Evolutionary conservation across 257 asterid genomes (phyloP).

Genomic region (Perilla frutescens): DNA sequence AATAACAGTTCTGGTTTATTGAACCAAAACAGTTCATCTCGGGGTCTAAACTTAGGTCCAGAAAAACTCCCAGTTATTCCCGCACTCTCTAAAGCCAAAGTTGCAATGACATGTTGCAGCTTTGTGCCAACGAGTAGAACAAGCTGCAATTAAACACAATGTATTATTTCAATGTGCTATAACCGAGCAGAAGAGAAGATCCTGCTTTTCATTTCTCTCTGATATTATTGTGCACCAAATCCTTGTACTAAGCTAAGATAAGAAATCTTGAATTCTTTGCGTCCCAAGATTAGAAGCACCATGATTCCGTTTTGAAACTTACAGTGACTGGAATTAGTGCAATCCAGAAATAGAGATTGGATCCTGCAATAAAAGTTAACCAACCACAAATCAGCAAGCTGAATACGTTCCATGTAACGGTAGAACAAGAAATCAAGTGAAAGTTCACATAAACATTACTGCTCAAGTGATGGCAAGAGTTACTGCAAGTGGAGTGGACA

Average conservation of each 20-base stretch:
- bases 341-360: conserved; percentile 98
- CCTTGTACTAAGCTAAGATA: background rate
- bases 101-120: conserved; percentile 93
- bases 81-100: conserved; percentile 95
- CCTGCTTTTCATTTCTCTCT: background rate
- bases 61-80: conserved; percentile 62
- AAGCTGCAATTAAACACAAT: conserved; percentile 58
- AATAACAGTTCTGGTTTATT: conserved; percentile 82
- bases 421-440: conserved; percentile 1
- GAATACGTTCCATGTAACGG: background rate
- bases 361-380: conserved; percentile 64
- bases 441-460: background rate
- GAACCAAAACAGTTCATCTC: conserved; percentile 98
- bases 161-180: background rate
- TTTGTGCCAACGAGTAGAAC: conserved; percentile 92
- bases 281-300: too few relatives aligned
- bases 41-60: conserved; percentile 71
- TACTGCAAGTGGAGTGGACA: background rate
- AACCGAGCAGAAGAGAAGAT: background rate
- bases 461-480: background rate
- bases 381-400: conserved; percentile 31
- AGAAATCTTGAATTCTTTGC: background rate
- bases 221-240: background rate
- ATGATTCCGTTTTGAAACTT: conserved; percentile 44
- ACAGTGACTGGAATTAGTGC: conserved; percentile 90